Evolutionary conservation across 2,329 filamentous ascomycete species (phyloP).

Genomic region (Samsoniella hepiali): DNA sequence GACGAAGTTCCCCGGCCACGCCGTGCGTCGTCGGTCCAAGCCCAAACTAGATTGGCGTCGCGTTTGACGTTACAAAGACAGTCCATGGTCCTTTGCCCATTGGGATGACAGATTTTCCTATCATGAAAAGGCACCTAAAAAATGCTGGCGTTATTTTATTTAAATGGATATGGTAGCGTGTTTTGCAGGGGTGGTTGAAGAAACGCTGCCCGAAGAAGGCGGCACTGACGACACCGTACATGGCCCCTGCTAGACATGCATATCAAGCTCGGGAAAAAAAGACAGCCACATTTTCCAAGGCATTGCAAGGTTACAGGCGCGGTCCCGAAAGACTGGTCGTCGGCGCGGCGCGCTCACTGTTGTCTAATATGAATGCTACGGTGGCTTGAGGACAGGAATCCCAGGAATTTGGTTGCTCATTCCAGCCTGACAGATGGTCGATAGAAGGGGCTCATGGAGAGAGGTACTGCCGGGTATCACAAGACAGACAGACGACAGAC

Average conservation of each 20-base stretch:
- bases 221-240: neutral
- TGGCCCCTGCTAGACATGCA: conserved; percentile 7
- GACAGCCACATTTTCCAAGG: neutral
- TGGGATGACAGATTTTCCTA: neutral
- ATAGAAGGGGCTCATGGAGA: neutral
- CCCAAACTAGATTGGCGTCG: neutral
- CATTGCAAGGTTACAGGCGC: conserved; percentile 4
- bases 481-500: neutral
- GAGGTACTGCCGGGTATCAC: neutral
- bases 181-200: neutral
- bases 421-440: neutral
- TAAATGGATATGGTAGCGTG: too few species aligned
- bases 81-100: neutral
- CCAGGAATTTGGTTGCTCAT: conserved; percentile 3
- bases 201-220: neutral
- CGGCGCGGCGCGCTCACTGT: neutral
- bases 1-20: conserved; percentile 2
- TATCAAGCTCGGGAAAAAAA: neutral
- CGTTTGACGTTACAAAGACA: neutral
- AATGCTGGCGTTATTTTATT: too few species aligned
- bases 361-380: neutral
- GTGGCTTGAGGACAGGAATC: neutral
- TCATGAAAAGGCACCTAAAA: too few species aligned
- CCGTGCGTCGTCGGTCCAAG: neutral
- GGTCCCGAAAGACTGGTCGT: conserved; percentile 12